Conservation (phyloP, 345 rosid genomes). For the Mercurialis annua region DNA sequence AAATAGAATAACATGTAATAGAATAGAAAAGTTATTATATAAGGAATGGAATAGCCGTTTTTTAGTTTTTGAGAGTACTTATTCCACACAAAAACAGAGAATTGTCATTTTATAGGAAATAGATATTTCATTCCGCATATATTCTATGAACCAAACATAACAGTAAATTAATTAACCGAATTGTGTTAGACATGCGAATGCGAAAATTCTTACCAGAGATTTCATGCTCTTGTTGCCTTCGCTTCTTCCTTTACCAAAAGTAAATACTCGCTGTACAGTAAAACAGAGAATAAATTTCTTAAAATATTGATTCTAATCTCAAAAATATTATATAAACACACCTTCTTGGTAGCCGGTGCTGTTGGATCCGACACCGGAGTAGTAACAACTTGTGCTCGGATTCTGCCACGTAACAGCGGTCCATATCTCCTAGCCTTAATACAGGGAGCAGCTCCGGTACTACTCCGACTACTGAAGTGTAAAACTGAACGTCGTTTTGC, state of each 20-base stretch:
- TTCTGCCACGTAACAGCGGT: slow-evolving; percentile 9
- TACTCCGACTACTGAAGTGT: slow-evolving; percentile 16
- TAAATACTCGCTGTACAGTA: slow-evolving; percentile 76
- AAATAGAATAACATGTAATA: too few species aligned
- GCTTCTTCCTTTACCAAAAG: slow-evolving; percentile 80
- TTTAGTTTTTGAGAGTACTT: too few species aligned
- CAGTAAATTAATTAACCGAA: too few species aligned
- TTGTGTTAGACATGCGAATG: too few species aligned
- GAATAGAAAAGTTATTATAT: too few species aligned
- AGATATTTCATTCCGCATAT: too few species aligned
- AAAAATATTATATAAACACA: neutral
- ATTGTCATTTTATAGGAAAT: too few species aligned
- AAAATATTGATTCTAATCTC: too few species aligned
- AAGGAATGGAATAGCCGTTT: too few species aligned
- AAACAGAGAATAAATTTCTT: neutral
- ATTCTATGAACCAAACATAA: too few species aligned
- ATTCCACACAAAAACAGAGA: too few species aligned
- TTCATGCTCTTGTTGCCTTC: slow-evolving; percentile 99
- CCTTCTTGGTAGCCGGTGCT: slow-evolving; percentile 42
- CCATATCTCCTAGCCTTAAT: slow-evolving; percentile 20
- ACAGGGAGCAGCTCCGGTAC: neutral
- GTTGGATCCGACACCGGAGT: slow-evolving; percentile 48
- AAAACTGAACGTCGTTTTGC: slow-evolving; percentile 17
- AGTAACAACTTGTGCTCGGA: slow-evolving; percentile 35
- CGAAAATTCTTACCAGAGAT: slow-evolving; percentile 54